phyloP scores from a whole-genome alignment of 805 yeast species.

The Pichia heedii region DNA sequence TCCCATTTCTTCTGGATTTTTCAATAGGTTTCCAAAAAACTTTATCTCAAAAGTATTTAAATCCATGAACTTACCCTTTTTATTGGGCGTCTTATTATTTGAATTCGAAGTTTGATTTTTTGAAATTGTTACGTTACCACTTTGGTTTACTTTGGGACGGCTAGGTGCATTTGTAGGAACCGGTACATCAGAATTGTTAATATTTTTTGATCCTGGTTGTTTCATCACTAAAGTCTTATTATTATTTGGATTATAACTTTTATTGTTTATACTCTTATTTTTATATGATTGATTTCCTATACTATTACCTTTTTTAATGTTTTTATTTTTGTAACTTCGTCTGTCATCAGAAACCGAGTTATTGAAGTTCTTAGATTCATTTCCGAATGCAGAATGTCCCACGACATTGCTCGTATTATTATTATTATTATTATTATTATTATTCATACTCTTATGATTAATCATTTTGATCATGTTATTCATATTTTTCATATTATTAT shows the following conservation, averaged over 20 bases:
- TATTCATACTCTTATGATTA: not conserved
- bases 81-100: not conserved
- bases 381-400: not conserved
- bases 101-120: not conserved
- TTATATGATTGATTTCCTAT: too few relatives aligned
- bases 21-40: conserved; percentile 25
- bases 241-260: too few relatives aligned
- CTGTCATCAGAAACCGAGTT: not conserved
- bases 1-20: conserved; percentile 23
- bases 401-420: not conserved
- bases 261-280: too few relatives aligned
- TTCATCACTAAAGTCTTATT: too few relatives aligned
- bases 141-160: not conserved
- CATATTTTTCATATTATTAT: not conserved
- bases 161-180: not conserved
- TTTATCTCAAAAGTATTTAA: conserved; percentile 16
- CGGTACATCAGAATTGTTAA: too few relatives aligned
- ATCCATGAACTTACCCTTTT: not conserved
- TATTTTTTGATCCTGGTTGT: not conserved
- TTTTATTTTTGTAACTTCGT: not conserved
- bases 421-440: not conserved
- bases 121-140: not conserved
- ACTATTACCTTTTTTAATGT: too few relatives aligned
- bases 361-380: not conserved
- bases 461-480: not conserved